Conservation (phyloP, 75 land plant genomes). For the Chamaecyparis obtusa region DNA sequence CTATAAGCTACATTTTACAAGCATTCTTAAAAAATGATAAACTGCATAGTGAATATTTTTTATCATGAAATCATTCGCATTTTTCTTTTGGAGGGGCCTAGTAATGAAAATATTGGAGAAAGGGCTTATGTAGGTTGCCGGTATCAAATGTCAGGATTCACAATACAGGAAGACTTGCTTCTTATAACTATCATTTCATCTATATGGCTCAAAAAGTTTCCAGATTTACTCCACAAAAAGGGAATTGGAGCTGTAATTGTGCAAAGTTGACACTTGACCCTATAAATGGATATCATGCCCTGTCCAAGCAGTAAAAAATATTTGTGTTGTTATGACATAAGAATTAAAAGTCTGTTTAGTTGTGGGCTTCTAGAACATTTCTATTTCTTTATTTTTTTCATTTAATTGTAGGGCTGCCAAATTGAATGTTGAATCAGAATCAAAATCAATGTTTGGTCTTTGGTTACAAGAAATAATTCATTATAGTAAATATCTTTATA, state of each 20-base stretch:
- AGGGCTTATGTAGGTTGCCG: not conserved
- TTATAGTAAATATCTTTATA: not conserved
- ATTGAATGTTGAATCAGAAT: not conserved
- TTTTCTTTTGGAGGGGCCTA: not conserved
- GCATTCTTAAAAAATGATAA: not conserved
- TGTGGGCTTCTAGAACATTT: no score
- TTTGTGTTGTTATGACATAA: not conserved
- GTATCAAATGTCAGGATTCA: not conserved
- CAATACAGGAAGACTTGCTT: not conserved
- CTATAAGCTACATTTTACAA: not conserved
- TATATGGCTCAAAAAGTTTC: not conserved
- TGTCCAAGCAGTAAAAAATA: not conserved
- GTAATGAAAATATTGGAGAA: not conserved
- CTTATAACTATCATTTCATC: not conserved
- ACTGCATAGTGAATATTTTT: not conserved
- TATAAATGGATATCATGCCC: not conserved
- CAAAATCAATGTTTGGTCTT: not conserved
- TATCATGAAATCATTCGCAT: not conserved
- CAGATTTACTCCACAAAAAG: not conserved
- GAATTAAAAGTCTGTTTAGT: not conserved
- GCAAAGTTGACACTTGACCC: constrained; percentile 1
- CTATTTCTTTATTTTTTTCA: not conserved
- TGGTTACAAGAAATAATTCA: not conserved
- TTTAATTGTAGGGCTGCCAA: not conserved
- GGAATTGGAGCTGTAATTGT: not conserved